phyloP scores from a whole-genome alignment of 257 asterid species.

The Scutellaria galericulata region DNA sequence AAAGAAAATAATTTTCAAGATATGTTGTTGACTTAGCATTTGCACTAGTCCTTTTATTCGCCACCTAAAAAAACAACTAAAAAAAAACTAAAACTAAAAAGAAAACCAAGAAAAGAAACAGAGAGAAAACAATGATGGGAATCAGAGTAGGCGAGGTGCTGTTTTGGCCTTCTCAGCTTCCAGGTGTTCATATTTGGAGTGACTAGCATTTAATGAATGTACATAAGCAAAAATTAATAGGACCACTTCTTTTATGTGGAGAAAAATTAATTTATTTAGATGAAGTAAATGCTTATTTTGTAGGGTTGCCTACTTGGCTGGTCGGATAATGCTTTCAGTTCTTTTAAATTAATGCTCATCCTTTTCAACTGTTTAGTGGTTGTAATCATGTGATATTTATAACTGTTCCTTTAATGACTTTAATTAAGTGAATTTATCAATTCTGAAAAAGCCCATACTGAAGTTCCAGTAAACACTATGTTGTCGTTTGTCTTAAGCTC shows the following conservation, averaged over 20 bases:
- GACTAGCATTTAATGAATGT: not conserved
- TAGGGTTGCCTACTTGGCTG: constrained; percentile 17
- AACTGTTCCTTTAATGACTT: not conserved
- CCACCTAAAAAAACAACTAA: not conserved
- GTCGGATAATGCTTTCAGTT: constrained; percentile 12
- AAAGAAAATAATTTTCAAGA: constrained; percentile 14
- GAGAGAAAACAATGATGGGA: not conserved
- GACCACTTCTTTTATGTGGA: constrained; percentile 7
- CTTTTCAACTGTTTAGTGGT: constrained; percentile 20
- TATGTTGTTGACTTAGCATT: constrained; percentile 16
- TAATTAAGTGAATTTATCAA: not conserved
- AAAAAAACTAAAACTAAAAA: too few species aligned
- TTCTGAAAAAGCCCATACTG: not conserved
- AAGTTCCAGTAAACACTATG: not conserved
- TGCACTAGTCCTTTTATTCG: not conserved
- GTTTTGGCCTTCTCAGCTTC: not conserved
- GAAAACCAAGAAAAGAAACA: not conserved
- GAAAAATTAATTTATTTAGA: not conserved
- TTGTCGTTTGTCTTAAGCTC: constrained; percentile 4
- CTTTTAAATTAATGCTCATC: constrained; percentile 14
- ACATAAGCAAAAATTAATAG: not conserved
- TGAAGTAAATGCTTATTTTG: constrained; percentile 14
- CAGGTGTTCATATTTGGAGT: constrained; percentile 10
- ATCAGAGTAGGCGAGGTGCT: constrained; percentile 4
- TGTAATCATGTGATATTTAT: not conserved